Percentiles rank a stretch among this genome's conserved stretches.
Conservation (phyloP, 192 early-diverging fungal species). For the Podochytrium sp. region DNA sequence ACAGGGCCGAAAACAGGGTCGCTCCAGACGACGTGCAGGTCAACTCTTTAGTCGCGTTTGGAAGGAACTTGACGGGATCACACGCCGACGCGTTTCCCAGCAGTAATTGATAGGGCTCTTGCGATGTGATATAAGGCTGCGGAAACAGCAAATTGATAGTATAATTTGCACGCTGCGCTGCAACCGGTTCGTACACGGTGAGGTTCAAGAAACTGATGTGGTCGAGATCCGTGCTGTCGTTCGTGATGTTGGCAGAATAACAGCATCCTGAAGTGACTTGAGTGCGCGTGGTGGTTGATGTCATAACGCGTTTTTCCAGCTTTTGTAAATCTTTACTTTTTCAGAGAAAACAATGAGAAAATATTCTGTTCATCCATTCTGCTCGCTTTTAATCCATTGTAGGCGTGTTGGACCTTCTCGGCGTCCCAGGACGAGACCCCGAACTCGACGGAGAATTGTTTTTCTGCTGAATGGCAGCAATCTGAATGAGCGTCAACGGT, state of each 20-base stretch:
- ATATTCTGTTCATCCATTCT: too few relatives aligned
- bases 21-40: neutral
- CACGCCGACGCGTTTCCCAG: neutral
- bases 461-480: too few relatives aligned
- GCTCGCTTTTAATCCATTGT: too few relatives aligned
- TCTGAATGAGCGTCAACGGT: too few relatives aligned
- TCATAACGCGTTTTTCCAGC: too few relatives aligned
- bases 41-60: neutral
- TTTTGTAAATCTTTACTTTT: too few relatives aligned
- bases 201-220: constrained; percentile 1
- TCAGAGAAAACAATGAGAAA: too few relatives aligned
- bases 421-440: too few relatives aligned
- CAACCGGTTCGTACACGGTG: neutral
- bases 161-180: neutral
- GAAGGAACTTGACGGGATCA: neutral
- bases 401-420: too few relatives aligned
- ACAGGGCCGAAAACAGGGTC: constrained; percentile 1
- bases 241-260: neutral
- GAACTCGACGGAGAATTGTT: too few relatives aligned
- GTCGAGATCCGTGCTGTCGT: neutral
- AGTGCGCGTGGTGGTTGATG: too few relatives aligned
- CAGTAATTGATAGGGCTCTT: neutral
- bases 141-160: constrained; percentile 20
- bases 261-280: constrained; percentile 8
- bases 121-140: neutral